Conservation (phyloP, 1,284 basidiomycete species). For the Cerioporus squamosus region DNA sequence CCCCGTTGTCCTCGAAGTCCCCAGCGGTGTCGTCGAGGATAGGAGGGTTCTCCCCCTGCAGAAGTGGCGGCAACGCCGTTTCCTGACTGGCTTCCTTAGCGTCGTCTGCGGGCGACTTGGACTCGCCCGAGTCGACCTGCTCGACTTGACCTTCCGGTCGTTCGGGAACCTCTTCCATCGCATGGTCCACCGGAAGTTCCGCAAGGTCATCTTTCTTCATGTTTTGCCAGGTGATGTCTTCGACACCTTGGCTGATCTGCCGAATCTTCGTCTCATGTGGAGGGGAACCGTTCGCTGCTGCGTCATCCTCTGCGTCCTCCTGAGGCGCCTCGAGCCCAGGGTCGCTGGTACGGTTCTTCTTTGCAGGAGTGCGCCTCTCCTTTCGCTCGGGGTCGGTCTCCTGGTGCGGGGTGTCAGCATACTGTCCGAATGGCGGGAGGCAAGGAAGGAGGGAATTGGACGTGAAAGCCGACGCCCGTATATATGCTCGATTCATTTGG, state of each 20-base stretch:
- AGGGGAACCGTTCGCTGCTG: conserved; percentile 57
- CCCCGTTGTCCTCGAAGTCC: conserved; percentile 30
- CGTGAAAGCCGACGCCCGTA: not conserved
- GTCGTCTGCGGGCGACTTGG: not conserved
- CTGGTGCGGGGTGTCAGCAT: conserved; percentile 36
- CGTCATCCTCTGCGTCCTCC: conserved; percentile 54
- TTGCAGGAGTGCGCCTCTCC: conserved; percentile 58
- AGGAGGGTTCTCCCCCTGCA: conserved; percentile 28
- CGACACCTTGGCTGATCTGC: conserved; percentile 77
- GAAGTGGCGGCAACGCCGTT: conserved; percentile 5
- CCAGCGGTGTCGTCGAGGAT: conserved; percentile 23
- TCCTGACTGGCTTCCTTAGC: not conserved
- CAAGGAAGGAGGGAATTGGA: no score
- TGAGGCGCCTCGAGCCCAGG: conserved; percentile 59
- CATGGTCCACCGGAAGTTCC: conserved; percentile 7
- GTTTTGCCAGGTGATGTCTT: conserved; percentile 73
- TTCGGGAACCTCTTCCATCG: conserved; percentile 21
- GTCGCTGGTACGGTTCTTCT: conserved; percentile 66
- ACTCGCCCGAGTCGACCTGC: not conserved
- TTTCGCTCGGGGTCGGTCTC: conserved; percentile 45
- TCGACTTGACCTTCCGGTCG: conserved; percentile 7
- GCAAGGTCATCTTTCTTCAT: conserved; percentile 37
- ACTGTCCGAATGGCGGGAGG: not conserved
- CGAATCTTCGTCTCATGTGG: conserved; percentile 73
- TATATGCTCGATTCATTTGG: no score